Evolutionary conservation across 148 eudicot genomes (phyloP), one percentile per base, ranked within the genome.

Genomic region (Dianthus caryophyllus): DNA sequence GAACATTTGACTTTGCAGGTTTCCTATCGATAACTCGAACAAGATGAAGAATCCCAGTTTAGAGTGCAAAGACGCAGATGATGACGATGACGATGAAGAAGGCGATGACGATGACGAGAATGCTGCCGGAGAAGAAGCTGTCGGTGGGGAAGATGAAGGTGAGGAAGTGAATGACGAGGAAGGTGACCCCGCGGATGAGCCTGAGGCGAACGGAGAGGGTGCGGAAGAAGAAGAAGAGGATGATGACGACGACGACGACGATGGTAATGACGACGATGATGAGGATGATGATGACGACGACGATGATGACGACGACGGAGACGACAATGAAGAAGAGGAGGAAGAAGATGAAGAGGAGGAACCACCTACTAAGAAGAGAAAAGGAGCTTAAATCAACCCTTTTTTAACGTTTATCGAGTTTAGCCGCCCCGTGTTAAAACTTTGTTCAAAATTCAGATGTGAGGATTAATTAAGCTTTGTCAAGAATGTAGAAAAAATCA

Each of bases 291-390:
- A 69, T 2, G 77, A 58, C 0, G 81, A 49, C 0, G 81, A 57
- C 0, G 76, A 62, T 0, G 80, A 68, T 1, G 81, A 39, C 0
- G 81, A 39, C 0, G 81, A 57, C 0, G 80, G 68, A 0, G 80
- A 67, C 1, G 80, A 61, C 4, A 76, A 61, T 1, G 78, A 46
- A 2, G 79, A 52, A 2, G 79, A 52, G 21, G 75, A 66, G 9
- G 79, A 71, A 6, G 78, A 75, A 12, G 76, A 63, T 15, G 78
- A 76, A 33, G 78, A 75, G 26, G 73, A 67, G 73, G 75, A 73
- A 55, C 81, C 77, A 64, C 81, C 81, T 26, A 36, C 81, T 51
- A 78, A 78, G 81, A 73, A 78, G 74, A 78, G 81, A 69, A 78
- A 78, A 73, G 77, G 81, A 48, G 68, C 71, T 18, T 73, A 55